A percentile compares a stretch with the other conserved stretches of the same genome.
Evolutionary conservation across 2,329 filamentous ascomycete genomes (phyloP).

Genomic region (Fusarium sp.): DNA sequence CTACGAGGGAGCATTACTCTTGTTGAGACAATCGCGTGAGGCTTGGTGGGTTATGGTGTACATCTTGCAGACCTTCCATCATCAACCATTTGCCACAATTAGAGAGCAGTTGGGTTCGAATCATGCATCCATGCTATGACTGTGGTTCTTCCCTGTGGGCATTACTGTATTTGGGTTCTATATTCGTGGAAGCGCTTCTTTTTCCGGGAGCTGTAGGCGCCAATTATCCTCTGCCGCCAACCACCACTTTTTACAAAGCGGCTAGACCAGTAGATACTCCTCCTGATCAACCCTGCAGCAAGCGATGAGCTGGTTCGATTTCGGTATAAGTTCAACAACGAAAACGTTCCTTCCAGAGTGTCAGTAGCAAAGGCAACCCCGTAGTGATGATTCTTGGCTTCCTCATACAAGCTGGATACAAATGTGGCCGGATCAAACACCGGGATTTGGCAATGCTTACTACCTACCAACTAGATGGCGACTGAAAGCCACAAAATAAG

Average conservation of each 20-base stretch:
- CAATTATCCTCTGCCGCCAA: neutral
- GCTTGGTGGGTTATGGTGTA: neutral
- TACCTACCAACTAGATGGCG: slow-evolving; percentile 31
- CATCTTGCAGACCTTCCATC: neutral
- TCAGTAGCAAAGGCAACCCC: slow-evolving; percentile 13
- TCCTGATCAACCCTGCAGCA: neutral
- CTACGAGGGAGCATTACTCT: neutral
- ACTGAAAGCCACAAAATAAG: slow-evolving; percentile 40
- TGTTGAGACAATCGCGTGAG: neutral
- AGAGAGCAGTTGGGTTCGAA: neutral
- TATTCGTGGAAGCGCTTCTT: neutral
- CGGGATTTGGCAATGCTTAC: slow-evolving; percentile 31
- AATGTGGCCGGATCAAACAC: slow-evolving; percentile 33
- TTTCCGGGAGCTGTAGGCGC: neutral
- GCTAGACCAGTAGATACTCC: neutral
- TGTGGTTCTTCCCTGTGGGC: neutral
- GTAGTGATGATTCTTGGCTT: slow-evolving; percentile 16
- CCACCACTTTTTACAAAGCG: neutral
- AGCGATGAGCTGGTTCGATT: neutral
- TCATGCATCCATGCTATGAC: neutral
- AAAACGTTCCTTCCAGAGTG: slow-evolving; percentile 19
- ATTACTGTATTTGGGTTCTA: neutral
- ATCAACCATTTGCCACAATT: neutral
- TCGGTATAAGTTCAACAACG: neutral
- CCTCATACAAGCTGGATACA: slow-evolving; percentile 14